These are phyloP conservation scores for Pelargonium nanum DNA, from an alignment of 345 rosid genomes.

Conservation along the genomic window DNA sequence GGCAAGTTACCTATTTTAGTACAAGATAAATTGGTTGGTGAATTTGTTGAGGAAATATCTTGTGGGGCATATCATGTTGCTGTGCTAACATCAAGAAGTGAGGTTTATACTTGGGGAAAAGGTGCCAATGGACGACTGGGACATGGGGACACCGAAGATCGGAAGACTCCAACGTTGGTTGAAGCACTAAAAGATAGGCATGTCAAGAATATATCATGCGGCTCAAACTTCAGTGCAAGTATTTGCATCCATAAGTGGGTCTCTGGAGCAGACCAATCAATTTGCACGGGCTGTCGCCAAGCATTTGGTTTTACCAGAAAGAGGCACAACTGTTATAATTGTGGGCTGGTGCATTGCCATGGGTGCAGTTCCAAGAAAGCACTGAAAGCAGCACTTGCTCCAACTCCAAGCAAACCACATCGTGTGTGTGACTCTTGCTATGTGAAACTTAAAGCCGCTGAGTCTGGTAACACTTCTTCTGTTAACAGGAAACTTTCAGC, in stretches of 20 bases:
- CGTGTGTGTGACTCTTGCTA: slow-evolving; percentile 91
- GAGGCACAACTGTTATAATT: slow-evolving; percentile 88
- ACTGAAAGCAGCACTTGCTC: slow-evolving; percentile 86
- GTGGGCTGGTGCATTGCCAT: slow-evolving; percentile 92
- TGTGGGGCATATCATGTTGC: slow-evolving; percentile 88
- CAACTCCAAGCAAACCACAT: slow-evolving; percentile 96
- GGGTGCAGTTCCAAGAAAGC: slow-evolving; percentile 95
- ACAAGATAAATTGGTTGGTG: slow-evolving; percentile 81
- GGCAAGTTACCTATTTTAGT: slow-evolving; percentile 73
- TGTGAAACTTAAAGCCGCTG: slow-evolving; percentile 72
- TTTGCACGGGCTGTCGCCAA: slow-evolving; percentile 87
- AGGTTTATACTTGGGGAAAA: slow-evolving; percentile 93
- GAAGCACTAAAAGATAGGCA: slow-evolving; percentile 76
- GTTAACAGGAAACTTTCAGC: slow-evolving; percentile 29
- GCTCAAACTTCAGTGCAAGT: slow-evolving; percentile 80
- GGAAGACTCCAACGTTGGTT: slow-evolving; percentile 61
- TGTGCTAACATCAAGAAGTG: slow-evolving; percentile 80
- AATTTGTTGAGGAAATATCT: slow-evolving; percentile 85
- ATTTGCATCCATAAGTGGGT: slow-evolving; percentile 97
- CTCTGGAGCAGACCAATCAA: slow-evolving; percentile 84
- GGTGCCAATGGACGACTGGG: slow-evolving; percentile 86
- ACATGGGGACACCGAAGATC: slow-evolving; percentile 75
- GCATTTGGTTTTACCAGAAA: slow-evolving; percentile 92
- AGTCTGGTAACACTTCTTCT: slow-evolving; percentile 29
- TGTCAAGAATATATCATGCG: slow-evolving; percentile 87